Base-by-base conservation (phyloP, 2,329 filamentous ascomycete genomes). In the Emergomyces africanus region DNA sequence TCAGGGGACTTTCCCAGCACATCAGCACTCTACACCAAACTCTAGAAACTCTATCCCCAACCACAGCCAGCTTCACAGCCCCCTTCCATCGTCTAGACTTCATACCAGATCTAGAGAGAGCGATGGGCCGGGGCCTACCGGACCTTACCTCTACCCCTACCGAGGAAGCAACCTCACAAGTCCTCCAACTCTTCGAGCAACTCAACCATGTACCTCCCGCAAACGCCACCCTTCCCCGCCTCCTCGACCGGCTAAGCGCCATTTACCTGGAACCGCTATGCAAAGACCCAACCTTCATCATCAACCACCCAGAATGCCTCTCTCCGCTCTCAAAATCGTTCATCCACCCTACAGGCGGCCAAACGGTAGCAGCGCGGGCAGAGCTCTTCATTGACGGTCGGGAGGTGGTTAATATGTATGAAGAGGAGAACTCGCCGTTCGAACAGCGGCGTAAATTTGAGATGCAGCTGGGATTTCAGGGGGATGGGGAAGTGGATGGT, bases 361-460 rank as follows among this genome's bases (percentile, higher is more conserved):
- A 96, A 70, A 73, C 81, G 9, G 84, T 96, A 0, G 87, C 90
- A 1, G 88, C 89, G 0, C 85, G 91, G 5, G 89, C 88, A 0
- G 91, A 96, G 73, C 81, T 96, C 25, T 96, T 95, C 74, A 83
- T 95, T 62, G 76, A 83, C 55, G 84, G 87, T 46, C 83, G 84
- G 58, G 94, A 99, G 70, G 80, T 96, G 37, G 89, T 92, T 61
- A 99, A 99, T 73, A 95, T 92, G 77, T 99, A 99, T 72, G 94
- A 99, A 72, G 94, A 99, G 74, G 94, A 99, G 71, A 99, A 99
- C 72, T 88, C 89, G 57, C 94, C 94, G 0, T 85, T 87, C 58
- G 88, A 87, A 66, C 94, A 99, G 75, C 81, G 88, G 51, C 79
- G 82, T 59, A 99, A 99, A 73, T 90, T 99, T 64, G 73, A 84